A percentile compares a stretch with the other conserved stretches of the same genome.
Conservation (phyloP, 1,284 basidiomycete genomes). For the Coniferiporia weirii region DNA sequence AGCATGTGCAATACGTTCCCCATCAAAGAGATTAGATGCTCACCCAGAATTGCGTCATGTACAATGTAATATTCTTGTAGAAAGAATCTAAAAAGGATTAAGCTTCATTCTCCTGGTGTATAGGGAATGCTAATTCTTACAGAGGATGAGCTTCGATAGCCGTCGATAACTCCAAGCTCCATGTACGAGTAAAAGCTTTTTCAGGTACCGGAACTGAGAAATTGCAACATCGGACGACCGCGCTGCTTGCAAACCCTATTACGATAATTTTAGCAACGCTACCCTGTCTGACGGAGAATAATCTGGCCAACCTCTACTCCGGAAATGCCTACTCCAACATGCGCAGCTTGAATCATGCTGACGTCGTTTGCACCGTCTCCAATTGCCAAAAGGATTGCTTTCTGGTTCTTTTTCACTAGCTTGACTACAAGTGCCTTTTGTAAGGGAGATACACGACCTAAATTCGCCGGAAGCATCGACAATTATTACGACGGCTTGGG, state of each 20-base stretch:
- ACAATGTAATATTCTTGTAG: slow-evolving; percentile 96
- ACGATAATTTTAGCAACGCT: slow-evolving; percentile 2
- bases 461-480: neutral
- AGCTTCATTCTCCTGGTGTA: neutral
- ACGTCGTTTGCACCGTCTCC: slow-evolving; percentile 98
- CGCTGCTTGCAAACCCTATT: slow-evolving; percentile 91
- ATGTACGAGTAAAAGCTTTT: slow-evolving; percentile 94
- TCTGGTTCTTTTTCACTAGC: slow-evolving; percentile 95
- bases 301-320: slow-evolving; percentile 85
- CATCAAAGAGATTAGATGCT: slow-evolving; percentile 23
- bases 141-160: slow-evolving; percentile 91
- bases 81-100: slow-evolving; percentile 66
- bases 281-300: neutral
- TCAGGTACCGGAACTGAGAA: slow-evolving; percentile 95
- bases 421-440: slow-evolving; percentile 99
- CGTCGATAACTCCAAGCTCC: slow-evolving; percentile 98
- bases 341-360: slow-evolving; percentile 94
- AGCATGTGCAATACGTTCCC: slow-evolving; percentile 4
- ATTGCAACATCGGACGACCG: slow-evolving; percentile 96
- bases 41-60: slow-evolving; percentile 98
- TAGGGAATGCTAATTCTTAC: slow-evolving; percentile 41
- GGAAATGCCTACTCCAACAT: slow-evolving; percentile 97
- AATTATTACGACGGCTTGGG: neutral
- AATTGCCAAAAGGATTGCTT: slow-evolving; percentile 89
- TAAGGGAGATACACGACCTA: slow-evolving; percentile 93